Evolutionary conservation across 176 grass and related monocot genomes (phyloP).

Genomic region (Panicum miliaceum): DNA sequence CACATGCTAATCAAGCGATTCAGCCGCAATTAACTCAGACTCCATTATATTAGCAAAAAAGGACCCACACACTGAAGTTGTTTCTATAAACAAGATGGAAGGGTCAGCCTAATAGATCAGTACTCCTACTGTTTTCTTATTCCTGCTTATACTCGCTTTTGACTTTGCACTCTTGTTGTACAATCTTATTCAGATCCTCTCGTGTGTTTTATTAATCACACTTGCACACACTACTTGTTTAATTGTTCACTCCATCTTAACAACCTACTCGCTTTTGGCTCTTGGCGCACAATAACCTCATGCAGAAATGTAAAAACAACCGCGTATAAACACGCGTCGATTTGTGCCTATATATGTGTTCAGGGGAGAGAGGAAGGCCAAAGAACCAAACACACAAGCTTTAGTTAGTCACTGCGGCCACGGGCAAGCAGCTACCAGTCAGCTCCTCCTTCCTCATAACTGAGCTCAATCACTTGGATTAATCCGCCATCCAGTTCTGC

Average conservation of each 20-base stretch:
- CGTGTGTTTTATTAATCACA: background rate
- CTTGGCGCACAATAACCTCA: background rate
- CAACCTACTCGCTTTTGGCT: background rate
- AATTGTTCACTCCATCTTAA: background rate
- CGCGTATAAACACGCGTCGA: background rate
- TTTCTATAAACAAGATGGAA: too few relatives aligned
- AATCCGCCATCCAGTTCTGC: background rate
- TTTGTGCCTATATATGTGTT: background rate
- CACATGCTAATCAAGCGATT: too few relatives aligned
- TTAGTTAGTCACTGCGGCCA: too few relatives aligned
- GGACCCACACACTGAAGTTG: too few relatives aligned
- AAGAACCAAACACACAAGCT: background rate
- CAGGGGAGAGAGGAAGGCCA: background rate
- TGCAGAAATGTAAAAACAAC: background rate
- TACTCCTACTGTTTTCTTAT: background rate
- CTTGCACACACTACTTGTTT: background rate
- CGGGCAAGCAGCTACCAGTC: background rate
- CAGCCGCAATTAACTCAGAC: too few relatives aligned
- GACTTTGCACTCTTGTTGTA: background rate
- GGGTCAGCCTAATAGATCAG: too few relatives aligned
- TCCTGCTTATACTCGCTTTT: background rate
- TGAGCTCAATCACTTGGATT: background rate
- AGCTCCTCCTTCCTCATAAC: background rate
- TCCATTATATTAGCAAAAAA: too few relatives aligned
- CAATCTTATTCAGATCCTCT: background rate